Base-by-base conservation (phyloP, 805 yeast species). In the Cyberlindnera euphorbiiphila region DNA sequence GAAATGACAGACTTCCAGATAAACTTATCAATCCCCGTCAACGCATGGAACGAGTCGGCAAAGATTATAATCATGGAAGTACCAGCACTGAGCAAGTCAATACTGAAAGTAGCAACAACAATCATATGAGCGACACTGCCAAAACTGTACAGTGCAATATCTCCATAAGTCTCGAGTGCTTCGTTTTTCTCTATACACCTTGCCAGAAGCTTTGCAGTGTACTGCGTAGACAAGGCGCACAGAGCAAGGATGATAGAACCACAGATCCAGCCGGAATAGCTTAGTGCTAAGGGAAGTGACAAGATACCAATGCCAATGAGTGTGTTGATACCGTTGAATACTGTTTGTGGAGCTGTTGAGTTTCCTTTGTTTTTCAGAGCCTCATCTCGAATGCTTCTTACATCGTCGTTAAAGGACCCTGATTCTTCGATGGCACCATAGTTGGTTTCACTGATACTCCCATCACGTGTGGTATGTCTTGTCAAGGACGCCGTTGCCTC, bases 291-390 rank as follows among this genome's bases (percentile, higher is more conserved):
- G 0, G 94, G 89, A 33, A 85, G 64, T 0, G 93, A 80, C 29
- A 85, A 65, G 34, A 85, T 66, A 2, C 91, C 93, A 25, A 85
- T 73, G 0, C 94, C 94, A 46, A 85, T 76, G 20, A 85, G 61
- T 0, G 83, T 83, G 54, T 85, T 85, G 33, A 84, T 78, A 1
- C 89, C 79, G 50, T 85, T 85, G 66, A 84, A 82, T 5, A 81
- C 64, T 0, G 94, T 84, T 55, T 84, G 94, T 1, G 84, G 76
- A 0, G 77, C 78, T 0, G 93, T 85, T 7, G 81, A 74, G 46
- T 60, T 68, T 7, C 64, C 65, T 8, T 61, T 47, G 25, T 45
- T 8, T 17, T 37, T 42, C 29, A 53, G 24, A 1, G 38, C 43
- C 4, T 35, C 30, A 4, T 46, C 40, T 20, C 54, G 29, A 1